Conservation (phyloP, 2,329 filamentous ascomycete species). For the Rosellinia necatrix region DNA sequence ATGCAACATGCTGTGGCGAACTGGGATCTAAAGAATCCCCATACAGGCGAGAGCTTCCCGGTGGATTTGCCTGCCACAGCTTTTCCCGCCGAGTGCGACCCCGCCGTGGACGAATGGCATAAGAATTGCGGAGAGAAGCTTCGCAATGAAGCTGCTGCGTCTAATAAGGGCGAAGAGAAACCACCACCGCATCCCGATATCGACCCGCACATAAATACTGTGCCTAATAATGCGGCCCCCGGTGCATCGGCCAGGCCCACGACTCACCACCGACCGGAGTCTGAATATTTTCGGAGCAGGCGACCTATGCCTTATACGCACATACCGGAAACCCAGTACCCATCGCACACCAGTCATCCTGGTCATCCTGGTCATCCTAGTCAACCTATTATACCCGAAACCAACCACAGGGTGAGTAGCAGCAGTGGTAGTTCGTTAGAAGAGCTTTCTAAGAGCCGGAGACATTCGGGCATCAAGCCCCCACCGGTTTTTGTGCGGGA, state of each 20-base stretch:
- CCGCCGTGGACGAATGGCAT: constrained; percentile 86
- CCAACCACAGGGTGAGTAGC: constrained; percentile 35
- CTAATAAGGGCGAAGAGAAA: constrained; percentile 41
- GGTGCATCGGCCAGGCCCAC: constrained; percentile 28
- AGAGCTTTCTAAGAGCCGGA: constrained; percentile 51
- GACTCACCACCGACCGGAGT: constrained; percentile 37
- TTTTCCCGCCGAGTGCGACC: constrained; percentile 74
- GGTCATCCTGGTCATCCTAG: constrained; percentile 33
- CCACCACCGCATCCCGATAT: constrained; percentile 28
- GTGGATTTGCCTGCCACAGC: constrained; percentile 61
- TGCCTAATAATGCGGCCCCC: constrained; percentile 39
- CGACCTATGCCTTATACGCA: constrained; percentile 40
- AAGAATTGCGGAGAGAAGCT: constrained; percentile 73
- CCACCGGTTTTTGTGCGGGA: constrained; percentile 39
- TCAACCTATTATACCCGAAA: constrained; percentile 30
- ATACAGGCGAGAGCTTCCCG: constrained; percentile 72
- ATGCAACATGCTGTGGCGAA: constrained; percentile 78
- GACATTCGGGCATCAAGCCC: constrained; percentile 56
- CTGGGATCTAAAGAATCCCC: constrained; percentile 76
- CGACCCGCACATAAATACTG: constrained; percentile 39
- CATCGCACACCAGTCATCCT: constrained; percentile 32
- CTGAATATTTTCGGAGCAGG: constrained; percentile 46
- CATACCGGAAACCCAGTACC: constrained; percentile 35
- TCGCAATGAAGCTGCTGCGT: constrained; percentile 62
- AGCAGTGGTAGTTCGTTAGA: constrained; percentile 48